Base-by-base conservation (phyloP, 257 asterid genomes). In the Euphrasia confusa region DNA sequence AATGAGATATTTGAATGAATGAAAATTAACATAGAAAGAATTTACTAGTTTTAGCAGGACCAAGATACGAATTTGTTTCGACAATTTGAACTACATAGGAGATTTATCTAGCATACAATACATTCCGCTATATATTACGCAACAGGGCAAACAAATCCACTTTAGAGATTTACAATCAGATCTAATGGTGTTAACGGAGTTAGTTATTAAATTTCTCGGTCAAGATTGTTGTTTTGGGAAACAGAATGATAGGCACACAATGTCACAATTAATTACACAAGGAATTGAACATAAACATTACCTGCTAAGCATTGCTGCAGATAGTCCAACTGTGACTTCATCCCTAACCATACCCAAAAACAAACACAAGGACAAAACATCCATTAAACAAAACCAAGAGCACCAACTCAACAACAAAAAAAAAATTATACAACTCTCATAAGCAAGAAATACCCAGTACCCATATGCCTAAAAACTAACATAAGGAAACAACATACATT, bases 251-350 rank as follows among this genome's bases (percentile, higher is more conserved):
- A 37, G 11, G 42, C 42, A 37, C 42, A 37, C 42, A 39, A 58
- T 53, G 44, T 1, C 64, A 37, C 50, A 61, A 57, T n/a, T 27
- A 42, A 35, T 52, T 17, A 24, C 39, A 65, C 7, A 26, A 70
- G 10, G 30, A 52, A 65, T 58, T 17, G 9, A 54, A 65, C 57
- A 65, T 58, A 56, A 72, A 9, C 17, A 54, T 67, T 82, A 93
- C 99, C 97, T 71, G 95, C 88, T 83, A 93, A 85, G 58, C 96
- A 87, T 65, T 93, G 97, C 77, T 87, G 92, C 64, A 93, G 84
- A 65, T 89, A 86, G 61, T 93, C 99, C 88, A 93, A 77, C 81
- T 93, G 99, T 68, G 95, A 80, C 75, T 83, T 82, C 79, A 83
- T 77, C 71, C 97, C 99, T 93, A 79, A 69, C 57, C 60, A 75